phyloP scores from a whole-genome alignment of 768 basidiomycete genomes.

The Suillus discolor region DNA sequence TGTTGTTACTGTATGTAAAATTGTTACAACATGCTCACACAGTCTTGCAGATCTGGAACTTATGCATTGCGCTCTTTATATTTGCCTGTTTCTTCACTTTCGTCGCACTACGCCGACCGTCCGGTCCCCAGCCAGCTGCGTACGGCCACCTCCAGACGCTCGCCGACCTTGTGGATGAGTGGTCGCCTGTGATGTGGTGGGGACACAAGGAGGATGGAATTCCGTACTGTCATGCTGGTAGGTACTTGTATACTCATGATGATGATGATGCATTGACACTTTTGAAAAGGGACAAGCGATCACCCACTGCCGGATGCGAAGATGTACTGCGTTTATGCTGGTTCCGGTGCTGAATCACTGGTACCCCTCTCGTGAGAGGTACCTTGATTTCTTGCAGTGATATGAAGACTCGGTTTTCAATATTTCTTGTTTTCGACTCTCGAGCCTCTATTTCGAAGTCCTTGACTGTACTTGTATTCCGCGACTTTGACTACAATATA shows the following conservation, averaged over 20 bases:
- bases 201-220: conserved; percentile 21
- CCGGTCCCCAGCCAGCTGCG: conserved; percentile 31
- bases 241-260: neutral
- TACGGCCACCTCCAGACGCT: conserved; percentile 38
- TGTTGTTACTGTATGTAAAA: neutral
- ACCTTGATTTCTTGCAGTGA: no score
- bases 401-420: no score
- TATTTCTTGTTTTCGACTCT: no score
- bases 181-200: conserved; percentile 37
- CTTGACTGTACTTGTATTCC: no score
- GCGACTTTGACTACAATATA: no score
- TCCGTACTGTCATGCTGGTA: conserved; percentile 22
- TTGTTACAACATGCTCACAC: neutral
- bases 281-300: neutral
- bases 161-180: conserved; percentile 39
- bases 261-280: neutral
- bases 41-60: conserved; percentile 30
- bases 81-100: conserved; percentile 21
- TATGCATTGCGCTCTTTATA: conserved; percentile 21
- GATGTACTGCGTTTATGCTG: conserved; percentile 5
- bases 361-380: neutral
- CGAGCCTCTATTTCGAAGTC: no score
- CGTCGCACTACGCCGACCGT: conserved; percentile 18
- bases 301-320: conserved; percentile 5
- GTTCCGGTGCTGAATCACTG: neutral